Evolutionary conservation across 345 rosid genomes (phyloP), one percentile per base, ranked within the genome.

Genomic region (Tarenaya hassleriana): DNA sequence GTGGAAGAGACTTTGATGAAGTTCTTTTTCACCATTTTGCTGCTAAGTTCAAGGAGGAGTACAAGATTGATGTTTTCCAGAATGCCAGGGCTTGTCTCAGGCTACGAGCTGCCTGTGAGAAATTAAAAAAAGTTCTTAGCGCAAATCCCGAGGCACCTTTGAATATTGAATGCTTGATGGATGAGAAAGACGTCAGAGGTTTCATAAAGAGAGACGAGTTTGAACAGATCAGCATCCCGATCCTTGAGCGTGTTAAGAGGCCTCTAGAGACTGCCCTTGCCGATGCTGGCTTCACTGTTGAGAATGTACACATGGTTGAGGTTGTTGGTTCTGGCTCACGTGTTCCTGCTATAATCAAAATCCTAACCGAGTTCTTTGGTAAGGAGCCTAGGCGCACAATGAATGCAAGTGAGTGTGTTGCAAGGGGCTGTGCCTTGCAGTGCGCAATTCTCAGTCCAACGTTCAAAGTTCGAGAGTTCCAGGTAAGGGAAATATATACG

Each of bases 391-490:
- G 95, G 64, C 83, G 94, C 11, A 85, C 97, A 13, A 85, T 92
- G 99, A 92, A 92, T 73, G 95, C 99, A 3, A 92, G 95, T 60
- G 99, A 92, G 74, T 88, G 97, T 69, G 97, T 92, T 43, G 79
- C 97, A 0, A 81, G 84, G 53, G 99, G 97, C 2, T 75, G 80
- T 55, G 97, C 99, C 52, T 68, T 92, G 61, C 74, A 92, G 58
- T 92, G 99, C 74, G 99, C 99, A 7, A 88, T 92, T 51, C 94
- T 92, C 53, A 92, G 99, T 50, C 99, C 99, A 16, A 88, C 95
- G 2, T 92, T 92, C 40, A 88, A 88, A 82, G 99, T 92, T 55
- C 75, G 94, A 8, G 99, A 92, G 29, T 92, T 88, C 64, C 94
- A 92, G 99, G 99, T 92, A 52, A 62, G 34, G 41, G 8, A 7